These are phyloP conservation scores for Pelargonium australe DNA, from an alignment of 441 rosid species.

Conservation along the genomic window DNA sequence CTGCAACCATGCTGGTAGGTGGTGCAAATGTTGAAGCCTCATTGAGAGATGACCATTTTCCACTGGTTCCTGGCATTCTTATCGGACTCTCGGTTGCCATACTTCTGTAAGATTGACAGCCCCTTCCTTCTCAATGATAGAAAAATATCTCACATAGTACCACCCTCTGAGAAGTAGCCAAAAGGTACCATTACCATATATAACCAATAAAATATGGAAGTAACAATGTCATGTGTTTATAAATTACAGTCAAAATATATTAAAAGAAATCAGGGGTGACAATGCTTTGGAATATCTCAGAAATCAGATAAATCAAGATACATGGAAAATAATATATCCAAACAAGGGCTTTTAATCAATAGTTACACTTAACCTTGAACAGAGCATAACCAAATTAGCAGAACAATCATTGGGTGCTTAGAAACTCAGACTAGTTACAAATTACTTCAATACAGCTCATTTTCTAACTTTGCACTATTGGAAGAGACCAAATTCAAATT, in stretches of 20 bases:
- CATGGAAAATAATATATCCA: not conserved
- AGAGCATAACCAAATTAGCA: not conserved
- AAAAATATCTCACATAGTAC: slow-evolving; percentile 14
- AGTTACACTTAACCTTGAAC: not conserved
- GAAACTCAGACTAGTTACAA: not conserved
- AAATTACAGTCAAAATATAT: not conserved
- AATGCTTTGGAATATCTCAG: not conserved
- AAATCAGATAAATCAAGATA: not conserved
- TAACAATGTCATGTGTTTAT: not conserved
- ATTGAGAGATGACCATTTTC: slow-evolving; percentile 35
- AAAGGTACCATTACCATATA: not conserved
- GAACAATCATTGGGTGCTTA: not conserved
- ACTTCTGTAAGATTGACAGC: slow-evolving; percentile 11
- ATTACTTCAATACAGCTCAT: not conserved
- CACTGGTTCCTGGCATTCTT: slow-evolving; percentile 31
- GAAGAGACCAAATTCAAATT: not conserved
- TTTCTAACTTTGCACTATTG: not conserved
- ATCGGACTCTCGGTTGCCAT: slow-evolving; percentile 66
- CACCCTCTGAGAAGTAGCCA: not conserved
- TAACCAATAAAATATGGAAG: not conserved
- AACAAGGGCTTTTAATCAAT: not conserved
- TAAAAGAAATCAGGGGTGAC: not conserved
- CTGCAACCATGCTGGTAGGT: slow-evolving; percentile 24
- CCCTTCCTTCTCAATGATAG: slow-evolving; percentile 3
- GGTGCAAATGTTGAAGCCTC: slow-evolving; percentile 26